Evolutionary conservation across 768 basidiomycete genomes (phyloP).

Genomic region (Tylopilus sp.): DNA sequence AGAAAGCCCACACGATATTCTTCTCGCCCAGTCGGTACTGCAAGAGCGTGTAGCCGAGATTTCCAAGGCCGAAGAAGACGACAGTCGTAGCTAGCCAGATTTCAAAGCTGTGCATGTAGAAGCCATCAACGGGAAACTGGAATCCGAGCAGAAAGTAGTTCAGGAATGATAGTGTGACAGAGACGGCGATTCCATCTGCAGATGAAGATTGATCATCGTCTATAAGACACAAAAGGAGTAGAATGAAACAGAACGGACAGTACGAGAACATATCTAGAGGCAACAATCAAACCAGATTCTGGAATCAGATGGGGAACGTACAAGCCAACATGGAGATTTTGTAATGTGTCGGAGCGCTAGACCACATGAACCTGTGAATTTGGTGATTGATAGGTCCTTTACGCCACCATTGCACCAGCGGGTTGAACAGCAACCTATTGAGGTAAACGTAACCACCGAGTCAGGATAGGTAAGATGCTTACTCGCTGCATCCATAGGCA

Average conservation of each 20-base stretch:
- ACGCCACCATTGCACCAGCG: constrained; percentile 71
- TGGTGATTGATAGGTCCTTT: constrained; percentile 83
- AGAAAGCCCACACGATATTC: constrained; percentile 19
- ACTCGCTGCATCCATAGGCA: constrained; percentile 60
- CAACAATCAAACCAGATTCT: constrained; percentile 2
- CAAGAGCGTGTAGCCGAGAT: constrained; percentile 64
- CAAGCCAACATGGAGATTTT: constrained; percentile 64
- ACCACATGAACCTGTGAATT: constrained; percentile 75
- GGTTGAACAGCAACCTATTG: constrained; percentile 80
- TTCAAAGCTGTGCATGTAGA: constrained; percentile 77
- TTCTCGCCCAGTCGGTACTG: constrained; percentile 65
- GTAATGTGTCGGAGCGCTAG: constrained; percentile 73
- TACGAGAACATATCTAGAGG: constrained; percentile 48
- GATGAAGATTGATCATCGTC: background rate
- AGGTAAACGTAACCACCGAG: background rate
- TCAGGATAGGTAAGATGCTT: constrained; percentile 32
- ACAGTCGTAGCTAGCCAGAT: constrained; percentile 74
- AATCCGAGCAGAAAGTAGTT: constrained; percentile 78
- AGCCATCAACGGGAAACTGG: constrained; percentile 67
- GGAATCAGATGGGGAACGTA: constrained; percentile 22
- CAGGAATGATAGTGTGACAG: constrained; percentile 61
- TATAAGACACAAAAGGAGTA: background rate
- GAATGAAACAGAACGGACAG: constrained; percentile 33
- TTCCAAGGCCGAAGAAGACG: constrained; percentile 77
- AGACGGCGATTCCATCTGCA: constrained; percentile 55